Conservation (phyloP, 208 protist genomes). For the Phytomonas sp. region DNA sequence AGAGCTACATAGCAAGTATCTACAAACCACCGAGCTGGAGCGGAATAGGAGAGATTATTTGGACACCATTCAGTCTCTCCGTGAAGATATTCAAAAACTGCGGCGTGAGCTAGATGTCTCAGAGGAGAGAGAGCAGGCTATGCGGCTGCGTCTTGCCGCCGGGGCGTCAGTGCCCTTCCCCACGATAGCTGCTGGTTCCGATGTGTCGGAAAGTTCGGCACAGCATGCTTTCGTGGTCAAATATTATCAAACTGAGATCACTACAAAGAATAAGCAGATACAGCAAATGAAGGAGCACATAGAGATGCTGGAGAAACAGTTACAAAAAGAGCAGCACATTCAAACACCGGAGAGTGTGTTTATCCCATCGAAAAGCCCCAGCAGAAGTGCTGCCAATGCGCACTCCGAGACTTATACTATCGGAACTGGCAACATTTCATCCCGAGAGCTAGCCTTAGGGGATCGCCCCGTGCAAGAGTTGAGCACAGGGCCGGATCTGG, state of each 20-base stretch:
- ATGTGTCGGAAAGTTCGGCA: neutral
- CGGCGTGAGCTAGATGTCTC: constrained; percentile 9
- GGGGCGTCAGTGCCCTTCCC: neutral
- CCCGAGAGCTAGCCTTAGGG: neutral
- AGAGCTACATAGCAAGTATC: constrained; percentile 32
- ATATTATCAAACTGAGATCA: neutral
- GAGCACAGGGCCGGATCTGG: neutral
- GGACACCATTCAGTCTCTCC: constrained; percentile 4
- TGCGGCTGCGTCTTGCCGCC: neutral
- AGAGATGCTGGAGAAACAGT: neutral
- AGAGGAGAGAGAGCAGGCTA: neutral
- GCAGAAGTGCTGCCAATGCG: neutral
- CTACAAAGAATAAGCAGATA: neutral
- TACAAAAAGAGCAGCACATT: neutral
- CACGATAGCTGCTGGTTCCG: neutral
- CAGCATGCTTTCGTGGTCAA: neutral
- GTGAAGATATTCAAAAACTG: constrained; percentile 12
- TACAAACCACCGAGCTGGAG: constrained; percentile 23
- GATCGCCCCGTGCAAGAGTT: neutral
- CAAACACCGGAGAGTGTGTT: neutral
- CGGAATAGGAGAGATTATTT: constrained; percentile 9
- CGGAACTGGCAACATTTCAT: neutral
- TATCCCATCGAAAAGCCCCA: neutral
- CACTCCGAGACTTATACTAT: neutral
- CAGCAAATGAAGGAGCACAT: neutral